Conservation (phyloP, 2,329 filamentous ascomycete species). For the Hypoxylon sp. region DNA sequence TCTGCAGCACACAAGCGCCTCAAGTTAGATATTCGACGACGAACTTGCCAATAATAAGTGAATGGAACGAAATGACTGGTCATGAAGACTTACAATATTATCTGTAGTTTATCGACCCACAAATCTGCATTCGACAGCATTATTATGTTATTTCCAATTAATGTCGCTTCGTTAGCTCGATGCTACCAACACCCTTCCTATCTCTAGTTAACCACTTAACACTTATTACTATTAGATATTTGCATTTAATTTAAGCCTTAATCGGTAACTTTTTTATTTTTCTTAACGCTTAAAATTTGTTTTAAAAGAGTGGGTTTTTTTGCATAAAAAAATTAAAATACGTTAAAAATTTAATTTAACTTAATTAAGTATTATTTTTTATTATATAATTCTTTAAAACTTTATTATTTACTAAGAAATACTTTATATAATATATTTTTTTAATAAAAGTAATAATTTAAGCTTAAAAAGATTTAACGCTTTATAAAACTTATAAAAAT, state of each 20-base stretch:
- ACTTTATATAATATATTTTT: too few relatives aligned
- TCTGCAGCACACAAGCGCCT: conserved; percentile 7
- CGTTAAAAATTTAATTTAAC: too few relatives aligned
- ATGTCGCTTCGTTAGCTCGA: conserved; percentile 16
- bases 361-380: too few relatives aligned
- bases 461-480: too few relatives aligned
- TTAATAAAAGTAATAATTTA: too few relatives aligned
- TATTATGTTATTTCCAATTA: conserved; percentile 17
- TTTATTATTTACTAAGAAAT: too few relatives aligned
- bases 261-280: too few relatives aligned
- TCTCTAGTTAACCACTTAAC: not conserved
- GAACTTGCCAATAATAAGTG: conserved; percentile 17
- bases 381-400: too few relatives aligned
- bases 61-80: conserved; percentile 8
- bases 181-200: conserved; percentile 19
- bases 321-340: too few relatives aligned
- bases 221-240: conserved; percentile 14
- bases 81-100: conserved; percentile 22
- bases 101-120: conserved; percentile 25
- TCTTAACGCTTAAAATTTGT: too few relatives aligned
- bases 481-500: too few relatives aligned
- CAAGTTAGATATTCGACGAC: conserved; percentile 3
- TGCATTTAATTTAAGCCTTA: conserved; percentile 8
- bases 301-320: too few relatives aligned
- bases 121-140: conserved; percentile 15